Evolutionary conservation across 352 stramenopile species (phyloP), one percentile per base, ranked within the genome.

Genomic region (Globisporangium lucens): DNA sequence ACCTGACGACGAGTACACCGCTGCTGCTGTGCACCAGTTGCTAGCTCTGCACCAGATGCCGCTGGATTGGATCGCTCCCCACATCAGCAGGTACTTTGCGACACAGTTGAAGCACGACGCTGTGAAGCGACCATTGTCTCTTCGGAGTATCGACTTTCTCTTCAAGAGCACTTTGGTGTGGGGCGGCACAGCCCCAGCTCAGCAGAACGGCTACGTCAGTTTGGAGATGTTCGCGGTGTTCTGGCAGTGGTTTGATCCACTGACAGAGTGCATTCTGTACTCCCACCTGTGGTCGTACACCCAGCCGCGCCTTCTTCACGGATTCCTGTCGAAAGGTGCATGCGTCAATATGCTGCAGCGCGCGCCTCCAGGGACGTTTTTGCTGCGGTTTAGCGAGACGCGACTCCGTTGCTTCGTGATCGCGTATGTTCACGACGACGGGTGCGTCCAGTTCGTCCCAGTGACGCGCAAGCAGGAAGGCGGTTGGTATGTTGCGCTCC

Each of bases 321-420:
- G 86, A 30, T 93, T 96, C 55, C 67, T 94, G 9, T 94, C 86
- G 59, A 94, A 96, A 67, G 83, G 83, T n/a, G 70, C 83, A 4
- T 91, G 82, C 13, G 77, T 90, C 7, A 83, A 81, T 33, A 96
- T 93, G 83, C 75, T 95, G 0, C 71, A 89, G 71, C 72, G 74
- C 24, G 83, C 83, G 1, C 82, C 82, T 9, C 74, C 85, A 8
- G 88, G 88, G 0, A 94, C 86, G 12, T 96, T 94, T 57, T 64
- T 96, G 36, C 24, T 96, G 43, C 80, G 86, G 10, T 91, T 94
- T 64, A 94, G 86, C 58, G 86, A 96, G 68, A 94, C 85, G 2
- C 70, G 82, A 3, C 41, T 78, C 15, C 77, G 77, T 1, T 90
- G 78, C 57, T 75, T 94, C 36, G 88, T 94, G 20, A 89, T 96